Evolutionary conservation across 2,329 filamentous ascomycete genomes (phyloP).

Genomic region (Fusarium sacchari): DNA sequence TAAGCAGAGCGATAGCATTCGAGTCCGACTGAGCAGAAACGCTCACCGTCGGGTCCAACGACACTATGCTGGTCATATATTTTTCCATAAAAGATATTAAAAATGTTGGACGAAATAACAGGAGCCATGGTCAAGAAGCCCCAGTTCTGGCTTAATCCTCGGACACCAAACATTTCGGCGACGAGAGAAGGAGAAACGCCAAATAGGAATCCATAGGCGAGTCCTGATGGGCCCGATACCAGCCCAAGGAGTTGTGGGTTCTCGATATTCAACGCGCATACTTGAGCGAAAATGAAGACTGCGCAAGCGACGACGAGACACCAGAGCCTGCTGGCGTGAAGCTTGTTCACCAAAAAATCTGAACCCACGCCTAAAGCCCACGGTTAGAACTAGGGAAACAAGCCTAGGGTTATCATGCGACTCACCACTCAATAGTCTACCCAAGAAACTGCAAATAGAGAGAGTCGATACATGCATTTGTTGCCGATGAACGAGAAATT

Average conservation of each 20-base stretch:
- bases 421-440: constrained; percentile 80
- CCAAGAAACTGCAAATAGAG: constrained; percentile 87
- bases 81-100: constrained; percentile 89
- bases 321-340: constrained; percentile 88
- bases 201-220: constrained; percentile 93
- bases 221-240: constrained; percentile 84
- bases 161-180: constrained; percentile 90
- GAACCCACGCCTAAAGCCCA: constrained; percentile 77
- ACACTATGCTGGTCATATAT: constrained; percentile 85
- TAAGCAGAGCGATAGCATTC: constrained; percentile 86
- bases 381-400: constrained; percentile 24
- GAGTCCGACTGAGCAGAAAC: constrained; percentile 80
- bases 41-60: constrained; percentile 73
- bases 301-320: constrained; percentile 81
- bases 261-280: constrained; percentile 77
- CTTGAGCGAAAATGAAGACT: constrained; percentile 83
- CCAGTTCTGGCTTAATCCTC: constrained; percentile 94
- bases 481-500: constrained; percentile 83
- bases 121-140: constrained; percentile 92
- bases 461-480: constrained; percentile 93
- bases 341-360: constrained; percentile 84
- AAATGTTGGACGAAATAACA: constrained; percentile 87
- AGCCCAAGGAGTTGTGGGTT: constrained; percentile 81
- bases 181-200: constrained; percentile 92
- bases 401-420: constrained; percentile 4